Evolutionary conservation across 441 rosid genomes (phyloP).

Genomic region (Syzygium malaccense): DNA sequence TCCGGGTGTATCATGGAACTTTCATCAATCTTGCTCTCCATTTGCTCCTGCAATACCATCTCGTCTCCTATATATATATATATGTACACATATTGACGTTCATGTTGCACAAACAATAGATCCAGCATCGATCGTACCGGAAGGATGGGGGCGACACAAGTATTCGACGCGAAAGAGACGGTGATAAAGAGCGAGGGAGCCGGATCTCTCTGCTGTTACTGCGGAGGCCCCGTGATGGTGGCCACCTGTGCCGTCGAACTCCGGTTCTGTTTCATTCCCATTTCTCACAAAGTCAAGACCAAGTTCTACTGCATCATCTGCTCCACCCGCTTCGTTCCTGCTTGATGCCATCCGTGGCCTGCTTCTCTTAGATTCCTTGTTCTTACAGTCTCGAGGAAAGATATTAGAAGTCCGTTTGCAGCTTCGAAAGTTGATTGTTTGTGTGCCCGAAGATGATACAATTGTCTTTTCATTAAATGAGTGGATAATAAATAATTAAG

Average conservation of each 20-base stretch:
- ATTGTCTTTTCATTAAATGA: background rate
- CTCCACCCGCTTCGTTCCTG: constrained; percentile 13
- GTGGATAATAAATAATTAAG: background rate
- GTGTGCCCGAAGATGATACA: background rate
- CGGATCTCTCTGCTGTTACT: constrained; percentile 3
- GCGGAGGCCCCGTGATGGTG: constrained; percentile 9
- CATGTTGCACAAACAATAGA: background rate
- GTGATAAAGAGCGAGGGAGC: background rate
- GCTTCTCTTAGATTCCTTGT: background rate
- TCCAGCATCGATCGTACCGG: background rate
- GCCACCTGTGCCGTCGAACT: background rate
- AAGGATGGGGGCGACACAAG: background rate
- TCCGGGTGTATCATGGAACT: background rate
- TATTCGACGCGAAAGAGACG: constrained; percentile 4
- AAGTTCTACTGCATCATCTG: constrained; percentile 10
- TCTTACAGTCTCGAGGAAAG: background rate
- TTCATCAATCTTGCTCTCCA: background rate
- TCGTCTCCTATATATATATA: background rate
- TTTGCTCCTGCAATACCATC: background rate
- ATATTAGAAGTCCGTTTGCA: background rate
- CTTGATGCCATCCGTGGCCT: background rate
- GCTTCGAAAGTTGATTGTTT: background rate
- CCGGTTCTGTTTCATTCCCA: constrained; percentile 6
- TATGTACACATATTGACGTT: background rate
- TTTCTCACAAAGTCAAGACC: constrained; percentile 11